Base-by-base conservation (phyloP, 2,329 filamentous ascomycete species). In the Arthrobotrys entomopaga region DNA sequence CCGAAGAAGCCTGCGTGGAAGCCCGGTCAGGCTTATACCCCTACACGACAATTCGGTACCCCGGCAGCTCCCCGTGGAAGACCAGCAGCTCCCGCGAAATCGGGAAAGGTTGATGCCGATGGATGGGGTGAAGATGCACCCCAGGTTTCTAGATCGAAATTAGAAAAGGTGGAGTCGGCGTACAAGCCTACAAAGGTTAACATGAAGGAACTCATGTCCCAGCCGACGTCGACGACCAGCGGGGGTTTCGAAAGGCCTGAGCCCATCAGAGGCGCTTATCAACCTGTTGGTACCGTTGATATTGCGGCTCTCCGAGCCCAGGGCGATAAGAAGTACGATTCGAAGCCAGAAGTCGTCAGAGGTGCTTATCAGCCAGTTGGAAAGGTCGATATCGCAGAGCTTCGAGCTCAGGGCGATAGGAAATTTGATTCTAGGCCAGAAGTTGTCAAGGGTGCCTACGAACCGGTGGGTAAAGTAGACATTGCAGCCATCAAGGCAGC, bases 161-260 rank as follows among this genome's bases (percentile, higher is more conserved):
- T 99, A 34, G 91, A 98, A 82, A 98, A 95, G 83, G 95, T 99
- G 50, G 87, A 91, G 77, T 87, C 95, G 15, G 93, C 95, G 15
- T 99, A 99, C 83, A 90, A 94, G 83, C 95, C 95, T 42, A 97
- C 93, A 65, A 97, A 93, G 82, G 94, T 99, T 79, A 93, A 98
- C 83, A 91, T 99, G 82, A 88, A 90, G 77, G 91, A 94, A 78
- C 87, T 98, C 76, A 91, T 88, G 75, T 90, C 89, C 72, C 90
- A 92, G 81, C 90, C n/a, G 83, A 87, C 77, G 87, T 87, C 79
- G 84, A 85, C 63, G 81, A 84, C 61, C 81, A 85, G 29, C 79
- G 81, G 60, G 79, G 81, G 42, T 82, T 81, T 54, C 80, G 82
- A 70, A 22, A 79, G 80, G 43, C 80, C 82, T 13, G 90, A 93